These are phyloP conservation scores for Metschnikowia kofuensis DNA, from an alignment of 805 yeast genomes.

Conservation along the genomic window DNA sequence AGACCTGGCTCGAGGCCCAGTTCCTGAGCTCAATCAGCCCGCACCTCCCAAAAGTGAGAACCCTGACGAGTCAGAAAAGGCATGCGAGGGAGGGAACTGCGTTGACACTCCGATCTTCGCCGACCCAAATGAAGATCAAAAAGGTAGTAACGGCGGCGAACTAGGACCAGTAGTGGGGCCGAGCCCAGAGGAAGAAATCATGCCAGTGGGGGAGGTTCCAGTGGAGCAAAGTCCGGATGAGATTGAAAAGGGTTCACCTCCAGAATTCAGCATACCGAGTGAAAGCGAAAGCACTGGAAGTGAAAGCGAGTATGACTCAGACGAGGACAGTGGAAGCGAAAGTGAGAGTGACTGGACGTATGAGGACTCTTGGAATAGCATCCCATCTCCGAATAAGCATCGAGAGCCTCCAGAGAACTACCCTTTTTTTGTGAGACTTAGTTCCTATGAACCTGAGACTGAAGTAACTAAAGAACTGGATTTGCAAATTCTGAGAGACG, in stretches of 20 bases:
- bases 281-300: not conserved
- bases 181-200: not conserved
- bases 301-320: not conserved
- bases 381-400: not conserved
- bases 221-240: not conserved
- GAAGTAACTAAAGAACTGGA: not conserved
- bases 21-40: not conserved
- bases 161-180: too few relatives aligned
- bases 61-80: not conserved
- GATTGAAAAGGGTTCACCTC: too few relatives aligned
- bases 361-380: not conserved
- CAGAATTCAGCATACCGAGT: not conserved
- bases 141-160: not conserved
- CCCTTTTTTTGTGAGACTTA: conserved; percentile 6
- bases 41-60: not conserved
- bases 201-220: not conserved
- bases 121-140: too few relatives aligned
- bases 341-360: not conserved
- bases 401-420: not conserved
- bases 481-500: not conserved
- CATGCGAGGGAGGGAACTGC: too few relatives aligned
- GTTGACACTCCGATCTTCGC: too few relatives aligned
- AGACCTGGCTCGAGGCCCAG: not conserved
- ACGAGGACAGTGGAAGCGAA: not conserved
- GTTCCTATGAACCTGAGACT: not conserved